Base-by-base conservation (phyloP, 306 rosid genomes). In the Vigna angularis region DNA sequence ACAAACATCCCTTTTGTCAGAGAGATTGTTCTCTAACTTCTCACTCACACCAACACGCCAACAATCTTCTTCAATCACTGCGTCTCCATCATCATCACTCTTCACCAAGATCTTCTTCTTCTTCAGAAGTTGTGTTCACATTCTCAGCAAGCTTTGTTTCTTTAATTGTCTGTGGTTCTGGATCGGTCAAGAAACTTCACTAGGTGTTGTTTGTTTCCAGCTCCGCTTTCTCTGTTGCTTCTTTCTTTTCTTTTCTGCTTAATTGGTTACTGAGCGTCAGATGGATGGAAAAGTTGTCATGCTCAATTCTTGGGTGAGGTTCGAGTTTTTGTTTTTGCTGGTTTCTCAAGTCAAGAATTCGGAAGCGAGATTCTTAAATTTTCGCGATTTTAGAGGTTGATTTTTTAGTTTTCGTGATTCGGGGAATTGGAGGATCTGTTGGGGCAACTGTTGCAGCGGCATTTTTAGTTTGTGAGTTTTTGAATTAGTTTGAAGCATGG, bases 1-100 rank as follows among this genome's bases (percentile, higher is more conserved):
- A 62, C 45, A 63, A 36, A 84, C 93, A 68, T 66, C 72, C 36
- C 58, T 45, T 76, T 32, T 76, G 86, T 86, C 90, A 74, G 83
- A 77, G 3, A 22, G 57, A 30, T 38, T 56, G 8, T 74, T 67
- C 49, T 66, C n/a, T 10, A 3, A 55, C 15, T 45, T 45, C 49
- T 45, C 49, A 7, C 47, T 7, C 47, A 7, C 47, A 42, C 47
- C 4, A 40, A 40, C 45, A 7, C 45, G 9, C 45, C 45, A 40
- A 44, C 48, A 3, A 26, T 5, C 14, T 42, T 62, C 47, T 47
- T 32, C 36, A 32, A 4, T 32, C 40, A 36, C 40, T 36, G 7
- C 40, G 7, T 36, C 40, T 34, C 7, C 38, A 4, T 34, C 38
- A 4, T 34, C 38, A 4, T 34, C 38, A 4, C 7, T 51, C 63